Percentiles rank a stretch among this genome's conserved stretches.
Evolutionary conservation across 176 grass and related monocot species (phyloP).

Genomic region (Chloris gayana): DNA sequence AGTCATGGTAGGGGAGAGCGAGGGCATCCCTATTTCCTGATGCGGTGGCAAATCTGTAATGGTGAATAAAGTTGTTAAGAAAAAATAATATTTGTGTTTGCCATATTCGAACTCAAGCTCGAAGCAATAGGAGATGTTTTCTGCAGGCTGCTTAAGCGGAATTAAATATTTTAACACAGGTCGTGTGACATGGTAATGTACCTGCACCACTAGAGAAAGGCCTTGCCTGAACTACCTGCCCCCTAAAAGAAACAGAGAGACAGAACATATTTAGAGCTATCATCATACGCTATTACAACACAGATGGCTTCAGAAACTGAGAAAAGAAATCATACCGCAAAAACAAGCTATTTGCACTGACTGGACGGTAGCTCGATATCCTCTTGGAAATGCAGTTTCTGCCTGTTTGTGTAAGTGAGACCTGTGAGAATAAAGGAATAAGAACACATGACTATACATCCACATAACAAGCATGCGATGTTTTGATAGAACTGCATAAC

Average conservation of each 20-base stretch:
- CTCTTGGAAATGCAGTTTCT: slow-evolving; percentile 37
- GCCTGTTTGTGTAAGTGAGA: slow-evolving; percentile 18
- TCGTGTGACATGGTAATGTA: slow-evolving; percentile 26
- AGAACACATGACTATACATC: background rate
- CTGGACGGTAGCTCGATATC: background rate
- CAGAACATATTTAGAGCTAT: slow-evolving; percentile 7
- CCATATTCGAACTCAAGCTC: background rate
- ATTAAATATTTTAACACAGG: background rate
- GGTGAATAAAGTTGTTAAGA: background rate
- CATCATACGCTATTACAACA: background rate
- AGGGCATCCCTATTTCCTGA: slow-evolving; percentile 91
- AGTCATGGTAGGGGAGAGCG: slow-evolving; percentile 98
- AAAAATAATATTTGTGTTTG: background rate
- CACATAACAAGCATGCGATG: background rate
- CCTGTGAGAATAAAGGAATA: slow-evolving; percentile 36
- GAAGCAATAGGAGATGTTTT: background rate
- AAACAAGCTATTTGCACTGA: slow-evolving; percentile 45
- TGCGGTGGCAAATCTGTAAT: slow-evolving; percentile 81
- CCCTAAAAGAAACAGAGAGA: slow-evolving; percentile 37
- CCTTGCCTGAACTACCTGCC: slow-evolving; percentile 43
- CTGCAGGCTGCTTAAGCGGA: background rate
- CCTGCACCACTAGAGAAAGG: slow-evolving; percentile 74
- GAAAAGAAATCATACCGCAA: slow-evolving; percentile 41
- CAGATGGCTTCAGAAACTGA: background rate
- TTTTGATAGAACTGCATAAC: background rate